Evolutionary conservation across 371 early-diverging fungal genomes (phyloP).

Genomic region (Apophysomyces elegans): DNA sequence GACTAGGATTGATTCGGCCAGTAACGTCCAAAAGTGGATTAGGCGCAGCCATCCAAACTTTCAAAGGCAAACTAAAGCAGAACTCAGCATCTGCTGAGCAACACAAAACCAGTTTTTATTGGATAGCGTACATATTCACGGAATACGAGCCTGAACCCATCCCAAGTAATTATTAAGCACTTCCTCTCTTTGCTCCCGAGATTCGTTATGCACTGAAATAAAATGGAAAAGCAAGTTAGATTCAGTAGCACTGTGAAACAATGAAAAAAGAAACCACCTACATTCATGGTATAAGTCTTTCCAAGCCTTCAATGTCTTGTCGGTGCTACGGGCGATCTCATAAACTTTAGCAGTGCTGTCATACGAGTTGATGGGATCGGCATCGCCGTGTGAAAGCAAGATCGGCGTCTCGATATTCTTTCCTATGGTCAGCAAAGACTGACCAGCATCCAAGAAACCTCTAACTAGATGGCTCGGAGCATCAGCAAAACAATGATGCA

Average conservation of each 20-base stretch:
- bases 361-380: conserved; percentile 52
- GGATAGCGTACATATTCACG: neutral
- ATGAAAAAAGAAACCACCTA: conserved; percentile 21
- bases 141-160: conserved; percentile 52
- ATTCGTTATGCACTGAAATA: conserved; percentile 54
- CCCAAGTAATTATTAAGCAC: conserved; percentile 54
- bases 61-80: neutral
- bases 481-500: neutral
- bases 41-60: neutral
- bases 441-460: conserved; percentile 40
- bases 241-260: no score
- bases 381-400: conserved; percentile 50
- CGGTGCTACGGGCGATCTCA: conserved; percentile 41
- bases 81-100: neutral
- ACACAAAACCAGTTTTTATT: neutral
- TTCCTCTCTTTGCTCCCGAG: conserved; percentile 42
- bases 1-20: neutral
- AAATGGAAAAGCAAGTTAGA: neutral
- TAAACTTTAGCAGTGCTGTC: conserved; percentile 43
- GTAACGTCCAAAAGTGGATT: neutral
- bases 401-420: conserved; percentile 39
- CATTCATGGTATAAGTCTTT: conserved; percentile 59
- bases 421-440: conserved; percentile 14
- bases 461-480: conserved; percentile 20
- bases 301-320: conserved; percentile 55